phyloP scores from a whole-genome alignment of 345 rosid genomes.

The Luvunga scandens region DNA sequence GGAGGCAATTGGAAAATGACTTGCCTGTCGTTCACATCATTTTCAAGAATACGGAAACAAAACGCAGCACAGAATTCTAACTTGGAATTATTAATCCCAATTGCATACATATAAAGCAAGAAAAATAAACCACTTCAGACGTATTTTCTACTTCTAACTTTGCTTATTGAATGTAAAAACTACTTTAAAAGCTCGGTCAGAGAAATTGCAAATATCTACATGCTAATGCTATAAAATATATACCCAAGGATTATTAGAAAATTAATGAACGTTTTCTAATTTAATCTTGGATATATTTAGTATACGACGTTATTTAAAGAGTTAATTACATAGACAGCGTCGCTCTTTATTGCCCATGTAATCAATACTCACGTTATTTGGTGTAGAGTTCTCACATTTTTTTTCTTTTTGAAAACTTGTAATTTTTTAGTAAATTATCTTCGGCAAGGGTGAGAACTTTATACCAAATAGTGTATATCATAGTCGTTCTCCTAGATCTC shows the following conservation, averaged over 20 bases:
- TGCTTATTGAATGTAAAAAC: not conserved
- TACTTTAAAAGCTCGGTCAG: not conserved
- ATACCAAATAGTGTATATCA: not conserved
- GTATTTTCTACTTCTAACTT: not conserved
- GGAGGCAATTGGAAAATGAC: not conserved
- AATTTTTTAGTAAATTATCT: too few species aligned
- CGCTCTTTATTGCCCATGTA: too few species aligned
- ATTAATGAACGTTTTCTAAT: not conserved
- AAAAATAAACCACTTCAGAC: not conserved
- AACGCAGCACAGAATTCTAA: not conserved
- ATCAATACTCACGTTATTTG: too few species aligned
- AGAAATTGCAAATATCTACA: not conserved
- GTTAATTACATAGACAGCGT: too few species aligned
- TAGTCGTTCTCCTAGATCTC: not conserved
- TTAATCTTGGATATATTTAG: too few species aligned
- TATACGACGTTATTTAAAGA: too few species aligned
- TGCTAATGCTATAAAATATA: not conserved
- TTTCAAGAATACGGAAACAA: not conserved
- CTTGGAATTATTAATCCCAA: not conserved
- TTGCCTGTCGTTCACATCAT: not conserved
- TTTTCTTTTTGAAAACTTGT: too few species aligned
- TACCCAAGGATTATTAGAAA: not conserved
- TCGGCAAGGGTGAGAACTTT: too few species aligned
- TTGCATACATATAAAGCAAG: not conserved
- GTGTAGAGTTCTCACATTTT: too few species aligned